These are phyloP conservation scores for Fusarium bactridioides DNA, from an alignment of 2,329 filamentous ascomycete genomes.

Conservation along the genomic window DNA sequence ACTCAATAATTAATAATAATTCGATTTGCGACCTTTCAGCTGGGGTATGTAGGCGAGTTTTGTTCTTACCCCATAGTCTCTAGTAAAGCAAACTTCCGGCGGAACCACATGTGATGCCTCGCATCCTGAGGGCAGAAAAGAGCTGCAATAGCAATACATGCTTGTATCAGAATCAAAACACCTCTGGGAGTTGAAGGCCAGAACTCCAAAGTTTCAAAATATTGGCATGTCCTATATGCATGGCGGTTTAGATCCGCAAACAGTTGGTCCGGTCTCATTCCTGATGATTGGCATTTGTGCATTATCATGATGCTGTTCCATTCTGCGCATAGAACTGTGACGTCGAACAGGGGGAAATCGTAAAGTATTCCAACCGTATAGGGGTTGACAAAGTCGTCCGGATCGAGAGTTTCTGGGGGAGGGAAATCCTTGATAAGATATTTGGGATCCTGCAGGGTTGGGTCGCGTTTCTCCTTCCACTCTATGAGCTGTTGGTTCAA, in stretches of 20 bases:
- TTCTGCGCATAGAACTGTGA: conserved; percentile 79
- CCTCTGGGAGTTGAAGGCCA: conserved; percentile 77
- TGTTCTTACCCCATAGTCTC: conserved; percentile 77
- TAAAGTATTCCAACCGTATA: conserved; percentile 76
- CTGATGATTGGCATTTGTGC: conserved; percentile 77
- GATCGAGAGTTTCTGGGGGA: conserved; percentile 56
- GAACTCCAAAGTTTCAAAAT: conserved; percentile 79
- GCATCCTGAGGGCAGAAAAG: conserved; percentile 82
- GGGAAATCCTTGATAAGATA: conserved; percentile 72
- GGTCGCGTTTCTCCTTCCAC: conserved; percentile 67
- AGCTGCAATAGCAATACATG: conserved; percentile 76
- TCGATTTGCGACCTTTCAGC: neutral
- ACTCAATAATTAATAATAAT: conserved; percentile 8
- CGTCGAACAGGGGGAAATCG: conserved; percentile 72
- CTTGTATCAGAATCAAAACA: conserved; percentile 75
- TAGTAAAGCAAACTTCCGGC: conserved; percentile 78
- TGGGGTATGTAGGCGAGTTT: neutral
- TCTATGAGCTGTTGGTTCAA: conserved; percentile 57
- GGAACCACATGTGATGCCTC: conserved; percentile 79
- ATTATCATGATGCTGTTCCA: conserved; percentile 82
- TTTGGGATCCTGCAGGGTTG: conserved; percentile 66
- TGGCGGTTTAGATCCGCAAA: conserved; percentile 65
- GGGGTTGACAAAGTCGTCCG: conserved; percentile 77
- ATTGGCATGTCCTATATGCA: conserved; percentile 75
- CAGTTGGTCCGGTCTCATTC: conserved; percentile 59